A percentile compares a stretch with the other conserved stretches of the same genome.
phyloP scores from a whole-genome alignment of 495 filamentous ascomycete species.

The Xylaria bambusicola region DNA sequence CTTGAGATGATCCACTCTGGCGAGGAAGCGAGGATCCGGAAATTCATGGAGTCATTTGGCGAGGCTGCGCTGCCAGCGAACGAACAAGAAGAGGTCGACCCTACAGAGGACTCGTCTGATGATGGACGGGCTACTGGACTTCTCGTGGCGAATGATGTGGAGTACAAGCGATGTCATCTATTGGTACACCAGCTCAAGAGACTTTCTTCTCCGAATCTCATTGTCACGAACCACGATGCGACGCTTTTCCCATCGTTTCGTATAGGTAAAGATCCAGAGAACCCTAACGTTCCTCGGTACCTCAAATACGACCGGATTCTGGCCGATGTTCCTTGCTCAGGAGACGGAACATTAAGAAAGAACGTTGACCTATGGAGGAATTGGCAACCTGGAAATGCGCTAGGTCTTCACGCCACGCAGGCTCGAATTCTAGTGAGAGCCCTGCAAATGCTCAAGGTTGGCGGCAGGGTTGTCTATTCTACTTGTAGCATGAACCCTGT shows the following conservation, averaged over 20 bases:
- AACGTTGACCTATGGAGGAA: constrained; percentile 92
- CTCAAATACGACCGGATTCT: constrained; percentile 96
- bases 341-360: constrained; percentile 90
- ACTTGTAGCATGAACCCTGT: constrained; percentile 98
- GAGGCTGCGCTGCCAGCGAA: constrained; percentile 52
- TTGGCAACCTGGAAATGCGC: constrained; percentile 79
- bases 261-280: constrained; percentile 60
- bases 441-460: constrained; percentile 94
- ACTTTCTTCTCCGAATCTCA: constrained; percentile 91
- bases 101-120: constrained; percentile 64
- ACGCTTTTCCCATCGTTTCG: constrained; percentile 92
- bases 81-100: constrained; percentile 48
- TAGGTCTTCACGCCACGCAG: constrained; percentile 84
- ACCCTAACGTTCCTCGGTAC: constrained; percentile 63
- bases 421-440: constrained; percentile 87
- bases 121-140: constrained; percentile 86
- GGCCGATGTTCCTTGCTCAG: constrained; percentile 95
- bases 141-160: constrained; percentile 91
- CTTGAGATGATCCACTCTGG: constrained; percentile 91
- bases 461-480: constrained; percentile 92
- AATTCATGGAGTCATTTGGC: constrained; percentile 56
- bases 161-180: constrained; percentile 95
- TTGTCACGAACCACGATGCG: constrained; percentile 97
- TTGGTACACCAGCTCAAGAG: constrained; percentile 96
- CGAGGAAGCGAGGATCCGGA: constrained; percentile 78